A percentile compares a stretch with the other conserved stretches of the same genome.
phyloP scores from a whole-genome alignment of 345 rosid species.

The Aquilaria sinensis region DNA sequence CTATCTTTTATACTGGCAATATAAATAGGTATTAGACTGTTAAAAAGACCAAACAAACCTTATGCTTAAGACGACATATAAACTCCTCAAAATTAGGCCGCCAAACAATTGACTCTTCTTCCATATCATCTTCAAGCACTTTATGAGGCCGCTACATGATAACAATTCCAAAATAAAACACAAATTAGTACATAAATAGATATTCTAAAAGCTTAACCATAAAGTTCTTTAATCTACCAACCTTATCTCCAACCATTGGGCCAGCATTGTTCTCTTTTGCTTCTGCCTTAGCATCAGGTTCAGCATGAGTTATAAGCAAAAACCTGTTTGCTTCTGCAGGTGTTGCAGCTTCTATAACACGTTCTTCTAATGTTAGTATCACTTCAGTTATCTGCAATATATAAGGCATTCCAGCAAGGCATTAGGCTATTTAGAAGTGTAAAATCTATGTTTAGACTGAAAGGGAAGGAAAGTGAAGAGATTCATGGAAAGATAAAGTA shows the following conservation, averaged over 20 bases:
- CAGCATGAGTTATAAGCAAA: constrained; percentile 29
- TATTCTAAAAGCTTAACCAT: constrained; percentile 1
- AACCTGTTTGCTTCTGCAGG: constrained; percentile 67
- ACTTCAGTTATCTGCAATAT: constrained; percentile 36
- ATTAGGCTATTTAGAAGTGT: not conserved
- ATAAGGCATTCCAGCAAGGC: not conserved
- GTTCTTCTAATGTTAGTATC: constrained; percentile 51
- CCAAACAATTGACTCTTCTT: constrained; percentile 49
- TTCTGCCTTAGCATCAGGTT: constrained; percentile 26
- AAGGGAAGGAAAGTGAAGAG: not conserved
- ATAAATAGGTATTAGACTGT: not conserved
- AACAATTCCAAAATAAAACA: constrained; percentile 12
- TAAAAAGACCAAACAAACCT: constrained; percentile 40
- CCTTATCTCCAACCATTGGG: constrained; percentile 52
- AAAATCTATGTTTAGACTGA: not conserved
- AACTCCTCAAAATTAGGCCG: constrained; percentile 86
- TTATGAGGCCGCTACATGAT: constrained; percentile 52
- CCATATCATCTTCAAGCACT: constrained; percentile 30
- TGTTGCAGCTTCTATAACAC: constrained; percentile 60
- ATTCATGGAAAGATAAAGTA: too few relatives aligned
- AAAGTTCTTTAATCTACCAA: constrained; percentile 21
- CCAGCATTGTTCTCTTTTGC: constrained; percentile 16
- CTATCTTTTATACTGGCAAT: not conserved
- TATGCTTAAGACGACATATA: constrained; percentile 60
- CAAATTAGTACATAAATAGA: constrained; percentile 15